Base-by-base conservation (phyloP, 1,139 yeast genomes). In the Protomyces macrosporus region DNA sequence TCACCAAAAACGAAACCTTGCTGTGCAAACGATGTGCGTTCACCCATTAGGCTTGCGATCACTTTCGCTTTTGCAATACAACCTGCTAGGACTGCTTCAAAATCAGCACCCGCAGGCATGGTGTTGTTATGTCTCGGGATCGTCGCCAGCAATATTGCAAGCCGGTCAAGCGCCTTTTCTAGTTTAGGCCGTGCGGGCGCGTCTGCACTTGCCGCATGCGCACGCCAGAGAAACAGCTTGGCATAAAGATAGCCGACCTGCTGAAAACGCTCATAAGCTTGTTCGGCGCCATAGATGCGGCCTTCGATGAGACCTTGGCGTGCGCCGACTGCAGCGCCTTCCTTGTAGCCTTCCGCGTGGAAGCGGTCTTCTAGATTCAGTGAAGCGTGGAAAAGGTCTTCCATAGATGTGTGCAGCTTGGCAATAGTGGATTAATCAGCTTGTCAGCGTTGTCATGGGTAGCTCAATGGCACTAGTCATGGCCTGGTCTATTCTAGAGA, bases 201-300 rank as follows among this genome's bases (percentile, higher is more conserved):
- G 23, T 23, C 23, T 23, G 23, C 2, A 9, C n/a, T 12, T n/a
- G n/a, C 30, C 12, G 45, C 50, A 32, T 55, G 45, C 7, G 62
- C 53, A 6, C 66, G 65, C 79, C 79, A 78, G 3, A 75, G 73
- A 6, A 76, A 76, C 0, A 82, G 71, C 4, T 87, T 73, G 5
- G 89, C 89, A 55, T 77, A 75, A 4, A 88, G 78, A 63, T 85
- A 83, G 0, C 95, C 95, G 3, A 87, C 72, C 0, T 86, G 74
- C 12, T 85, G 70, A 69, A 81, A 86, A 67, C 91, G 76, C 73
- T 87, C 91, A 71, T 83, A 87, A 0, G 90, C 95, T 0, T 90
- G 86, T 71, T 88, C 95, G 60, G 86, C 79, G 0, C 96, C 96
- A 70, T 81, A 86, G 68, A 86, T 88, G 69, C 84, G 84, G 1